Percentiles rank a stretch among this genome's conserved stretches.
phyloP scores from a whole-genome alignment of 805 yeast species.

The Ogataea trehalophila region DNA sequence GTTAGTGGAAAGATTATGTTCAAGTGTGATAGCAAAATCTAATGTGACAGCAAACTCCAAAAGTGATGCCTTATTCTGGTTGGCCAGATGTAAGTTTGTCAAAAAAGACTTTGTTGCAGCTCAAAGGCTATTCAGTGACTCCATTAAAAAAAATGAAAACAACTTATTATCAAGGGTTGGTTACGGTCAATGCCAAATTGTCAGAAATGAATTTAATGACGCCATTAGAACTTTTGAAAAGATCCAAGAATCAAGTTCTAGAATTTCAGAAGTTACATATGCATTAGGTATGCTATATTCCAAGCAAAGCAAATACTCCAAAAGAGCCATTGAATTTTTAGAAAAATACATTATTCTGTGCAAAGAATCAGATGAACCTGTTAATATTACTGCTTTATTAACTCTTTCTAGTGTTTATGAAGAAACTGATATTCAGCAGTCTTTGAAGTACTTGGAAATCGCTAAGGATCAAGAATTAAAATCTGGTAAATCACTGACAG shows the following conservation, averaged over 20 bases:
- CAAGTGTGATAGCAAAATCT: constrained; percentile 40
- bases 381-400: constrained; percentile 58
- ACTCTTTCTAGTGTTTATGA: constrained; percentile 70
- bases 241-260: constrained; percentile 59
- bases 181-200: constrained; percentile 76
- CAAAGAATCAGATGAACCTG: constrained; percentile 52
- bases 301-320: constrained; percentile 30
- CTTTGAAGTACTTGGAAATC: constrained; percentile 50
- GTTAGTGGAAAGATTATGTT: constrained; percentile 51
- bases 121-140: constrained; percentile 64
- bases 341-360: constrained; percentile 68
- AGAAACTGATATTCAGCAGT: constrained; percentile 55
- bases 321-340: constrained; percentile 57
- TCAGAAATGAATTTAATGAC: constrained; percentile 71
- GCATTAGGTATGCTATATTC: constrained; percentile 74
- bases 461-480: constrained; percentile 44
- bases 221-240: constrained; percentile 83
- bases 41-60: constrained; percentile 36
- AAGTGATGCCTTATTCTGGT: constrained; percentile 76
- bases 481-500: constrained; percentile 35
- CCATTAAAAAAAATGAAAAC: constrained; percentile 58
- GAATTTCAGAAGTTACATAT: constrained; percentile 67
- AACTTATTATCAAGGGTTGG: constrained; percentile 75
- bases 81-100: constrained; percentile 70
- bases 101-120: constrained; percentile 62